Percentiles rank a stretch among this genome's conserved stretches.
phyloP scores from a whole-genome alignment of 352 stramenopile genomes.

The Aphanomyces stellatus region DNA sequence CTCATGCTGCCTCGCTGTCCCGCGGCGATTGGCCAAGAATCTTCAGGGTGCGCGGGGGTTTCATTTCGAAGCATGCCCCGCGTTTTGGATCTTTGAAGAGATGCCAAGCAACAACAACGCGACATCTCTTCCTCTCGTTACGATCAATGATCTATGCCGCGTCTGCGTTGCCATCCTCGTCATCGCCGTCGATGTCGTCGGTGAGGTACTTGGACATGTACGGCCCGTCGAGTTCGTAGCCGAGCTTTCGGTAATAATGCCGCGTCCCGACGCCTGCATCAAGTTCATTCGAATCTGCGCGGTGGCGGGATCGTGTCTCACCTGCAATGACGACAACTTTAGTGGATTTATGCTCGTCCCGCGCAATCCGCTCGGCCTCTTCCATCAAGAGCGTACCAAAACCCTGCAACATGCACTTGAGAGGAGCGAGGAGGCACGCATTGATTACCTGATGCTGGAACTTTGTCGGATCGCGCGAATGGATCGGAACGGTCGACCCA shows the following conservation, averaged over 20 bases:
- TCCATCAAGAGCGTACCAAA: constrained; percentile 97
- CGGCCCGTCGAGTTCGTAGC: constrained; percentile 93
- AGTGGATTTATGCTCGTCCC: constrained; percentile 90
- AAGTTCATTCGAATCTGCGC: too few relatives aligned
- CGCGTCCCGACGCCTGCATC: constrained; percentile 87
- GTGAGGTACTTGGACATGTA: constrained; percentile 93
- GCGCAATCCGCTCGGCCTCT: constrained; percentile 93
- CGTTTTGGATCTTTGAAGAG: too few relatives aligned
- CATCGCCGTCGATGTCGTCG: background rate
- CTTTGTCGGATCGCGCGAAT: constrained; percentile 89
- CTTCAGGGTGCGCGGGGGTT: too few relatives aligned
- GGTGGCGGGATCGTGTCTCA: background rate
- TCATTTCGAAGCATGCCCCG: too few relatives aligned
- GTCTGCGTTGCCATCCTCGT: background rate
- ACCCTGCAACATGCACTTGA: constrained; percentile 29
- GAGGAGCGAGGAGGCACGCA: background rate
- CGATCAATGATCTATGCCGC: background rate
- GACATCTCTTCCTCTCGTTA: too few relatives aligned
- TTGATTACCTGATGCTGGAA: constrained; percentile 88
- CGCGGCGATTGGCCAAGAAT: background rate
- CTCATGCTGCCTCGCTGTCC: background rate
- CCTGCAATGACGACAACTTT: constrained; percentile 95
- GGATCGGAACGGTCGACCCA: constrained; percentile 92
- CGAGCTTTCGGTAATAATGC: constrained; percentile 96
- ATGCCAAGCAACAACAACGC: too few relatives aligned